Conservation (phyloP, 2,329 filamentous ascomycete genomes). For the Colletotrichum orchidophilum region DNA sequence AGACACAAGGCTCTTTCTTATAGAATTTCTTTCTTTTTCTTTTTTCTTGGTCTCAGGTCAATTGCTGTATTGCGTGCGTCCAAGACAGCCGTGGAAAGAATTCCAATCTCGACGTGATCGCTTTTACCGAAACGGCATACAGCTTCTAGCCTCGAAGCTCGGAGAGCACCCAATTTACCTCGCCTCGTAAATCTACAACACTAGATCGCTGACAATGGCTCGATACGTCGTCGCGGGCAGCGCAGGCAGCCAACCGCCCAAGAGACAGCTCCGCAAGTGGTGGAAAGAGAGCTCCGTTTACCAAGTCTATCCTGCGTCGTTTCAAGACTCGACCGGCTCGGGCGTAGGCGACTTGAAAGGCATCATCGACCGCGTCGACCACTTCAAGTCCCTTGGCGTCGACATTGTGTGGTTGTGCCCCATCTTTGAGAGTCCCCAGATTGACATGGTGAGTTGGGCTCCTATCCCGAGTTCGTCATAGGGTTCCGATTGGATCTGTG, state of each 20-base stretch:
- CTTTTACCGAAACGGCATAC: background rate
- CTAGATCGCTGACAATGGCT: constrained; percentile 3
- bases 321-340: constrained; percentile 66
- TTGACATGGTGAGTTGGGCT: constrained; percentile 64
- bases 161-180: background rate
- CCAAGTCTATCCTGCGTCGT: constrained; percentile 70
- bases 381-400: constrained; percentile 63
- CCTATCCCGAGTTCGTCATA: no score
- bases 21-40: background rate
- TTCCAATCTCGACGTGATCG: no score
- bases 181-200: background rate
- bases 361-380: constrained; percentile 65
- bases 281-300: constrained; percentile 71
- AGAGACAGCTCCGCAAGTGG: constrained; percentile 48
- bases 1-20: background rate
- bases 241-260: background rate
- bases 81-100: background rate
- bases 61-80: background rate
- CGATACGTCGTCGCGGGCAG: background rate
- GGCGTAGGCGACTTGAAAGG: constrained; percentile 66
- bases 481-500: background rate
- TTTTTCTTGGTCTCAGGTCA: background rate
- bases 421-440: constrained; percentile 62
- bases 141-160: background rate
- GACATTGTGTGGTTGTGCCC: constrained; percentile 66